These are phyloP conservation scores for Kuraishia borneana DNA, from an alignment of 805 yeast genomes.

Conservation along the genomic window DNA sequence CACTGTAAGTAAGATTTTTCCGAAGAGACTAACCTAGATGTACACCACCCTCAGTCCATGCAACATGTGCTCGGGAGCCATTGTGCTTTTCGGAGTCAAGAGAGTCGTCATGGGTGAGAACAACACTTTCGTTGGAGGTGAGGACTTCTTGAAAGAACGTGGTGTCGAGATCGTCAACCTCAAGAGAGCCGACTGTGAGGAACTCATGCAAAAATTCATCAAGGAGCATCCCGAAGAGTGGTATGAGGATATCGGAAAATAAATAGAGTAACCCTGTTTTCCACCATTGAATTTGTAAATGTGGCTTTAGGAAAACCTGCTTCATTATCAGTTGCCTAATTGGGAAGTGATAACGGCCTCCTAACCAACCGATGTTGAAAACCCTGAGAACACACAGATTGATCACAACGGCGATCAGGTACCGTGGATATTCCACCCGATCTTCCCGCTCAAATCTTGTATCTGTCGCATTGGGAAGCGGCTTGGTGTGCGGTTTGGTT, in stretches of 20 bases:
- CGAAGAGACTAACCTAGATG: conserved; percentile 21
- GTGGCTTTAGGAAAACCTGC: too few species aligned
- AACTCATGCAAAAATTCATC: conserved; percentile 70
- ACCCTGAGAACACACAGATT: too few species aligned
- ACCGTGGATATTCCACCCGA: too few species aligned
- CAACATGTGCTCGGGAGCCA: conserved; percentile 92
- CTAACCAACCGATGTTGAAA: too few species aligned
- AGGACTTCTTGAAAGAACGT: conserved; percentile 50
- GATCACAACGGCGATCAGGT: too few species aligned
- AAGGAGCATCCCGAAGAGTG: conserved; percentile 67
- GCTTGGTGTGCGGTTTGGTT: too few species aligned
- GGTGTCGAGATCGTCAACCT: conserved; percentile 67
- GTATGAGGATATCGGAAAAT: conserved; percentile 70
- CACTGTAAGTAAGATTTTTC: conserved; percentile 29
- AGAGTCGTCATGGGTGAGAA: conserved; percentile 89
- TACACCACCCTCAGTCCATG: conserved; percentile 93
- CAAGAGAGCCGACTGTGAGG: conserved; percentile 50
- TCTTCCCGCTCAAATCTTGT: too few species aligned
- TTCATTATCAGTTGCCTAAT: too few species aligned
- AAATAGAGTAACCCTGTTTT: too few species aligned
- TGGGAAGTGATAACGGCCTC: too few species aligned
- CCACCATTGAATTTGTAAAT: too few species aligned
- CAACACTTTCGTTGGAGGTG: conserved; percentile 73
- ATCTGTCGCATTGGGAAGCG: too few species aligned
- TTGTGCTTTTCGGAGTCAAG: conserved; percentile 76